phyloP scores from a whole-genome alignment of 768 basidiomycete genomes.

The Crassisporium funariophilum region DNA sequence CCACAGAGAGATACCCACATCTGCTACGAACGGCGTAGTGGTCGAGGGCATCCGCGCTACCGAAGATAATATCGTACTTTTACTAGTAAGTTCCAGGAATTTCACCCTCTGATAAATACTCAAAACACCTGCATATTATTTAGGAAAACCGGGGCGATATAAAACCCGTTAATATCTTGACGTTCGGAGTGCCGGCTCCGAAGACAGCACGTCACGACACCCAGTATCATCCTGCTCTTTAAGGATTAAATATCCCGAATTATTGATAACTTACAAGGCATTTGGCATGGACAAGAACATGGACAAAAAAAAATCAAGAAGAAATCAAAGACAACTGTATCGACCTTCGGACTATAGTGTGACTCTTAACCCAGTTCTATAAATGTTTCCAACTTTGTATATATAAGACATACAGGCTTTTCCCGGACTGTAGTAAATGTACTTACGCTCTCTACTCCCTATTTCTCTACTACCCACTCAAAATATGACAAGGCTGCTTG shows the following conservation, averaged over 20 bases:
- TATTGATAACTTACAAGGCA: constrained; percentile 3
- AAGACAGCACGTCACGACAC: constrained; percentile 27
- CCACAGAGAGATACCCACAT: constrained; percentile 42
- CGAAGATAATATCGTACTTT: constrained; percentile 62
- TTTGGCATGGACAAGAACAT: too few species aligned
- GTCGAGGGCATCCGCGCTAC: constrained; percentile 56
- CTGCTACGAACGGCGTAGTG: constrained; percentile 45
- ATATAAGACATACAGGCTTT: constrained; percentile 8
- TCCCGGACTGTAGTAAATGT: constrained; percentile 3
- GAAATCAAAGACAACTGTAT: constrained; percentile 3
- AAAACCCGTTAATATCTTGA: constrained; percentile 47
- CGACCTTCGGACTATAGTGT: background rate
- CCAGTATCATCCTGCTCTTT: constrained; percentile 23
- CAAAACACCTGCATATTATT: too few species aligned
- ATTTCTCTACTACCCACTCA: constrained; percentile 13
- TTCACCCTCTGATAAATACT: constrained; percentile 4
- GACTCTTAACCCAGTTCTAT: background rate
- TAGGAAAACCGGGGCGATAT: constrained; percentile 42
- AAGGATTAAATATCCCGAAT: constrained; percentile 3
- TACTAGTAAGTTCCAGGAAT: constrained; percentile 42
- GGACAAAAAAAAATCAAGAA: too few species aligned
- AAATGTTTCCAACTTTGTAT: constrained; percentile 2
- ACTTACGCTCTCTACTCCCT: constrained; percentile 3
- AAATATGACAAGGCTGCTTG: background rate
- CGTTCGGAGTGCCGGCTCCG: constrained; percentile 39